These are phyloP conservation scores for Phytopythium boreale DNA, from an alignment of 352 stramenopile species.

Conservation along the genomic window DNA sequence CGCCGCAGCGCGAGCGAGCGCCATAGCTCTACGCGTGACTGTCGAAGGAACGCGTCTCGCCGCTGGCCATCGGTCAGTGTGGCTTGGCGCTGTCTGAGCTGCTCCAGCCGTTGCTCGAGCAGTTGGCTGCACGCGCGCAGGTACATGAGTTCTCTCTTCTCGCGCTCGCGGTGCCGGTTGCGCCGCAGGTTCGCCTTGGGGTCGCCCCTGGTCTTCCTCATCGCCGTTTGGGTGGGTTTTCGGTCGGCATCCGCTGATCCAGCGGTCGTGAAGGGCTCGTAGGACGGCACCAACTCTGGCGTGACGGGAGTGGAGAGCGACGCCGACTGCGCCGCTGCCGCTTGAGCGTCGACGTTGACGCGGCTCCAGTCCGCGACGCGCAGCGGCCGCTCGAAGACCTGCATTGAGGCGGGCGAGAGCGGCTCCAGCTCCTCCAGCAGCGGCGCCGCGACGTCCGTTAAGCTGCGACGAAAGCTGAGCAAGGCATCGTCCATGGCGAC, in stretches of 20 bases:
- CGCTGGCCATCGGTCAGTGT: background rate
- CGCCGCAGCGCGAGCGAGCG: background rate
- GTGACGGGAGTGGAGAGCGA: background rate
- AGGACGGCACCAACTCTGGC: background rate
- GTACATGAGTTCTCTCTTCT: slow-evolving; percentile 7
- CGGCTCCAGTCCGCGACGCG: background rate
- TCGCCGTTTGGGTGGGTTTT: background rate
- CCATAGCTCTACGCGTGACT: background rate
- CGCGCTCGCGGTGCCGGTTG: slow-evolving; percentile 1
- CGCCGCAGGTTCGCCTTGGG: background rate
- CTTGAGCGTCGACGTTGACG: background rate
- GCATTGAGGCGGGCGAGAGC: background rate
- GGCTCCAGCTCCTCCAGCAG: slow-evolving; percentile 1
- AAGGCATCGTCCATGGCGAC: background rate
- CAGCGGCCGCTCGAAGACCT: background rate
- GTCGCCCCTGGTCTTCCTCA: background rate
- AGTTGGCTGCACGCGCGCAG: slow-evolving; percentile 1
- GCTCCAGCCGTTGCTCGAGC: background rate
- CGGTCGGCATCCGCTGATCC: background rate
- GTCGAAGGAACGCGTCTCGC: background rate
- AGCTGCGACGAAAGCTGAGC: too few relatives aligned
- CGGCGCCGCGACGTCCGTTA: background rate
- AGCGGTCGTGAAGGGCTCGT: background rate
- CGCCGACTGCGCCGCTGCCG: too few relatives aligned
- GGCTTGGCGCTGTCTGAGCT: background rate